Base-by-base conservation (phyloP, 495 filamentous ascomycete species). In the Penicillium chermesinum region DNA sequence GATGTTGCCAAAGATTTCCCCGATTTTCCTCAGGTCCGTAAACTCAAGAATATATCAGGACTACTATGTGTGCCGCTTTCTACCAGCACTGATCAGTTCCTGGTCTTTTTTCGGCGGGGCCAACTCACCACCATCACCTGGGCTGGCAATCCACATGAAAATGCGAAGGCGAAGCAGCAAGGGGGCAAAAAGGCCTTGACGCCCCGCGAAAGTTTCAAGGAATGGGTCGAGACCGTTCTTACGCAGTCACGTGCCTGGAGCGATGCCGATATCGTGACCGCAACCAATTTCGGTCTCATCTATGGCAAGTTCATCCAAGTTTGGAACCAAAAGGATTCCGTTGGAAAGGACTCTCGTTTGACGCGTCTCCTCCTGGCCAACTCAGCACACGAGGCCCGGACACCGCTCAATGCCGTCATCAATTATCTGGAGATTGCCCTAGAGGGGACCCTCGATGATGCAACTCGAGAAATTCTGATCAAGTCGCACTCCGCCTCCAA, bases 341-440 rank as follows among this genome's bases (percentile, higher is more conserved):
- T 82, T 12, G 58, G 90, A 52, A 81, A 91, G 53, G 89, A 71
- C 55, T 91, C 84, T 48, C 81, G 87, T 39, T 69, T 95, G 18
- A 93, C 87, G 5, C 73, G 79, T 44, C 65, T 95, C 10, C 61
- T 96, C 6, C 71, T 95, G 3, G 86, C 90, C 9, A 94, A 95
- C 59, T 91, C 89, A 0, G 89, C 89, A 0, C 89, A 96, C 58
- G 89, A 95, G 71, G 86, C 95, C 10, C 84, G 89, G 27, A 96
- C 89, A 0, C 89, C 89, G 0, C 70, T 96, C 7, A 94, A 95
- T 63, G 89, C 89, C 19, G 90, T 95, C 54, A 90, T 96, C 61
- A 95, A 96, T 57, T 94, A 90, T 51, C 72, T 96, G 6, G 89
- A 96, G 56, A 94, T 95, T 49, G 89, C 89, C 0, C 69, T 96